Conservation (phyloP, 1,284 basidiomycete species). For the Ganoderma leucocontextum region DNA sequence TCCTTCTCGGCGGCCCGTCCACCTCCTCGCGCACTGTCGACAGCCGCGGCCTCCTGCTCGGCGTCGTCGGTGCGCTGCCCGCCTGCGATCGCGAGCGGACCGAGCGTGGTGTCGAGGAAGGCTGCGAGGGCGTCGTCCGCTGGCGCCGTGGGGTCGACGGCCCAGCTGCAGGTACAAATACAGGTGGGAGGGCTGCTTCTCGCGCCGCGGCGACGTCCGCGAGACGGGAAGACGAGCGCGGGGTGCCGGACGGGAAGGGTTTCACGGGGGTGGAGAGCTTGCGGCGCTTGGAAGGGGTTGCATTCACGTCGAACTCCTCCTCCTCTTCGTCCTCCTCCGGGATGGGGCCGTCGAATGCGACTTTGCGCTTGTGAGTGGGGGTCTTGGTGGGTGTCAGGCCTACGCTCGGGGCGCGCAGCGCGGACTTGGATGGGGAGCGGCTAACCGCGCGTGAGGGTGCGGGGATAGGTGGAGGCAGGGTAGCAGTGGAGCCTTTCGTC, state of each 20-base stretch:
- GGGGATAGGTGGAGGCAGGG: background rate
- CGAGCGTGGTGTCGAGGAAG: conserved; percentile 28
- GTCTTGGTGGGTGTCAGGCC: conserved; percentile 37
- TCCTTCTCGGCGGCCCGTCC: conserved; percentile 22
- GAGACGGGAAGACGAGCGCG: conserved; percentile 28
- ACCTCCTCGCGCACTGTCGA: conserved; percentile 27
- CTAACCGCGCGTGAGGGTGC: conserved; percentile 20
- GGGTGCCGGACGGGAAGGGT: conserved; percentile 8
- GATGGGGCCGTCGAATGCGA: conserved; percentile 37
- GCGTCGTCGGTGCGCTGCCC: conserved; percentile 20
- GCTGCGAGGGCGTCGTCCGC: conserved; percentile 22
- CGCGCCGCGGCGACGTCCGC: conserved; percentile 13
- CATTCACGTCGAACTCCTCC: conserved; percentile 31
- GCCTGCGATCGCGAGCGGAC: conserved; percentile 7
- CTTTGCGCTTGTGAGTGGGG: conserved; percentile 41
- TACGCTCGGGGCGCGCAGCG: conserved; percentile 30
- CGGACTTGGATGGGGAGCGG: conserved; percentile 37
- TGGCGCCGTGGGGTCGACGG: conserved; percentile 36
- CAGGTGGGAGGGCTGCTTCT: conserved; percentile 3
- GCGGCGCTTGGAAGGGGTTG: conserved; percentile 39
- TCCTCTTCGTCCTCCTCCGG: conserved; percentile 32
- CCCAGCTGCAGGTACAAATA: background rate
- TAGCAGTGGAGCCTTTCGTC: background rate
- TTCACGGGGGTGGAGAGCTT: conserved; percentile 32
- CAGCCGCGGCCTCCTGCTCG: conserved; percentile 11